Percentiles rank a stretch among this genome's conserved stretches.
These are phyloP conservation scores for Tritrichomonas musculus DNA, from an alignment of 208 protist genomes.

Conservation along the genomic window DNA sequence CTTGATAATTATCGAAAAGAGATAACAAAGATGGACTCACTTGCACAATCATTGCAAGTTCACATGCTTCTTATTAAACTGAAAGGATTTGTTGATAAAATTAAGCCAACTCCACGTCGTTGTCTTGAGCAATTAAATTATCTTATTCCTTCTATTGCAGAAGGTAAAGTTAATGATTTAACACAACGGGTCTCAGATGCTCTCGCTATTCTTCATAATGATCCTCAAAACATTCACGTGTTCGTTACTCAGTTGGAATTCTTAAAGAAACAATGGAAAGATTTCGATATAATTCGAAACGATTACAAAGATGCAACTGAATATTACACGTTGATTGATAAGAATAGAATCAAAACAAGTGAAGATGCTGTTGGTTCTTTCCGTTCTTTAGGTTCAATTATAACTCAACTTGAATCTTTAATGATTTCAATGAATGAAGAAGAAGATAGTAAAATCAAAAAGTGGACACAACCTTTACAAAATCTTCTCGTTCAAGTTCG, in stretches of 20 bases:
- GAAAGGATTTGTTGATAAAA: not conserved
- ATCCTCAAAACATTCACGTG: not conserved
- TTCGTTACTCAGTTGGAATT: not conserved
- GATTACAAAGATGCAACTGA: not conserved
- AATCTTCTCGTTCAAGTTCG: not conserved
- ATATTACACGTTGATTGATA: not conserved
- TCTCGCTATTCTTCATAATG: not conserved
- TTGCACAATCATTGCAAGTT: not conserved
- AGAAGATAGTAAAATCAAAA: constrained; percentile 30
- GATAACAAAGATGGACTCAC: constrained; percentile 1
- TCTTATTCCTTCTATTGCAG: not conserved
- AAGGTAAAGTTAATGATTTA: not conserved
- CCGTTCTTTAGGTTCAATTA: not conserved
- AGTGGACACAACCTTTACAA: not conserved
- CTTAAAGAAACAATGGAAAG: not conserved
- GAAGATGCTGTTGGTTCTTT: not conserved
- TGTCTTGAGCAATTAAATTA: not conserved
- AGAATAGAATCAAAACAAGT: not conserved
- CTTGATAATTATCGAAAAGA: not conserved
- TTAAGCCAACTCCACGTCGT: not conserved
- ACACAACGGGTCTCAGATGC: not conserved
- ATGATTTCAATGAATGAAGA: constrained; percentile 22
- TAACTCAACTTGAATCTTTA: not conserved
- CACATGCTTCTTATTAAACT: not conserved
- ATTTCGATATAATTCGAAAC: not conserved